Percentiles rank a stretch among this genome's conserved stretches.
Conservation (phyloP, 345 rosid species). For the Gossypium bickii region DNA sequence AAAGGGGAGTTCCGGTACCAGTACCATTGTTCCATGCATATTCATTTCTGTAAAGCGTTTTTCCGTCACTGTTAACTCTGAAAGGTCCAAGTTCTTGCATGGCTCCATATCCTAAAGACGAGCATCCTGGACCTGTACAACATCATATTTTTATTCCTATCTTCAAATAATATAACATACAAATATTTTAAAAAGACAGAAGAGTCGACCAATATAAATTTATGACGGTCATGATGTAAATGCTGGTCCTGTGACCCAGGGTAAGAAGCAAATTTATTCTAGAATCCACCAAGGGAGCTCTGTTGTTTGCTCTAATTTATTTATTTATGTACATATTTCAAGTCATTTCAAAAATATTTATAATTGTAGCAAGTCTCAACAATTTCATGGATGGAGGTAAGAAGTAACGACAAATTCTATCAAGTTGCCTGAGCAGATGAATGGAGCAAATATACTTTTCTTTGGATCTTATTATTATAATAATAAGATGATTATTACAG, state of each 20-base stretch:
- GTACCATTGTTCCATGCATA: slow-evolving; percentile 28
- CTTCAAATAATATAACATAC: not conserved
- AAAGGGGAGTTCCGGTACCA: not conserved
- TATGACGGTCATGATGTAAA: not conserved
- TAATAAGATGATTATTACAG: not conserved
- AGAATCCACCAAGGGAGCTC: not conserved
- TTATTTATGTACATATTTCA: not conserved
- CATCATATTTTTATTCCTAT: not conserved
- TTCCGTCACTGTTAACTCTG: slow-evolving; percentile 38
- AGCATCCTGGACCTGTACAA: slow-evolving; percentile 50
- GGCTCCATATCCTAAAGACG: slow-evolving; percentile 51
- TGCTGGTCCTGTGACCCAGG: not conserved
- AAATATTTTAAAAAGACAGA: not conserved
- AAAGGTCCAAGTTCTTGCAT: slow-evolving; percentile 54
- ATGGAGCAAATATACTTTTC: not conserved
- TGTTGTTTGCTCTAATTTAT: not conserved
- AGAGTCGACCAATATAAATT: too few relatives aligned
- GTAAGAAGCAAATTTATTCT: not conserved
- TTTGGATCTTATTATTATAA: too few relatives aligned
- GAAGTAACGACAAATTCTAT: not conserved
- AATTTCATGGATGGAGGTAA: not conserved
- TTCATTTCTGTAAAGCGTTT: slow-evolving; percentile 32
- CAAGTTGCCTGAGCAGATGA: not conserved
- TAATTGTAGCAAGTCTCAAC: not conserved
- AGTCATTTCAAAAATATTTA: too few relatives aligned